Evolutionary conservation across 2,329 filamentous ascomycete species (phyloP).

Genomic region (Colletotrichum kahawae): DNA sequence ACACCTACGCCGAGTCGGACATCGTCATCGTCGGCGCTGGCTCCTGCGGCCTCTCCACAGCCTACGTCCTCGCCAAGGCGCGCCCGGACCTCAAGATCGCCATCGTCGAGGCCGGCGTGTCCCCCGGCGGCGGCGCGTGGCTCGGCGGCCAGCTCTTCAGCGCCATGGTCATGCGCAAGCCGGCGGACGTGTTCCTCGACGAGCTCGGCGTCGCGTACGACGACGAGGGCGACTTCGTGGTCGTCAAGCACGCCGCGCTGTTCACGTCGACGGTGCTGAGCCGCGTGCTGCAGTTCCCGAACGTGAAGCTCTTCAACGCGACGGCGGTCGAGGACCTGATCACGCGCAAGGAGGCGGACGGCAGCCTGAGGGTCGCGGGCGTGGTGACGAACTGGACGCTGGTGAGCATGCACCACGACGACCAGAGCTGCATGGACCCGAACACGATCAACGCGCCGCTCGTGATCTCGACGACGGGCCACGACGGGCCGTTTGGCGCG

Average conservation of each 20-base stretch:
- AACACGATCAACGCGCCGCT: slow-evolving; percentile 95
- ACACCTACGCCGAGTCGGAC: slow-evolving; percentile 89
- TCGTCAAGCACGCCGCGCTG: slow-evolving; percentile 91
- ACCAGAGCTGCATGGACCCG: slow-evolving; percentile 95
- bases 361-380: slow-evolving; percentile 75
- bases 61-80: slow-evolving; percentile 82
- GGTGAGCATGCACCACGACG: slow-evolving; percentile 84
- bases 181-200: slow-evolving; percentile 81
- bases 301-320: slow-evolving; percentile 96
- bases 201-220: slow-evolving; percentile 86
- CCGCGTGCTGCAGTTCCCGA: slow-evolving; percentile 83
- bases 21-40: slow-evolving; percentile 93
- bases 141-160: slow-evolving; percentile 93
- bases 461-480: slow-evolving; percentile 87
- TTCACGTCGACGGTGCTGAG: slow-evolving; percentile 89
- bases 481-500: slow-evolving; percentile 89
- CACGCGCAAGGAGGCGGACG: slow-evolving; percentile 67
- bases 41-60: slow-evolving; percentile 83
- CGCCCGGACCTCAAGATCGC: slow-evolving; percentile 92
- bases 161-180: slow-evolving; percentile 95
- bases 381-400: slow-evolving; percentile 97
- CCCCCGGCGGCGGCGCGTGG: slow-evolving; percentile 89
- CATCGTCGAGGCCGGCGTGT: slow-evolving; percentile 86
- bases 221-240: slow-evolving; percentile 79
- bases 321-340: slow-evolving; percentile 93